phyloP scores from a whole-genome alignment of 2,329 filamentous ascomycete species.

The Aspergillus novoparasiticus region DNA sequence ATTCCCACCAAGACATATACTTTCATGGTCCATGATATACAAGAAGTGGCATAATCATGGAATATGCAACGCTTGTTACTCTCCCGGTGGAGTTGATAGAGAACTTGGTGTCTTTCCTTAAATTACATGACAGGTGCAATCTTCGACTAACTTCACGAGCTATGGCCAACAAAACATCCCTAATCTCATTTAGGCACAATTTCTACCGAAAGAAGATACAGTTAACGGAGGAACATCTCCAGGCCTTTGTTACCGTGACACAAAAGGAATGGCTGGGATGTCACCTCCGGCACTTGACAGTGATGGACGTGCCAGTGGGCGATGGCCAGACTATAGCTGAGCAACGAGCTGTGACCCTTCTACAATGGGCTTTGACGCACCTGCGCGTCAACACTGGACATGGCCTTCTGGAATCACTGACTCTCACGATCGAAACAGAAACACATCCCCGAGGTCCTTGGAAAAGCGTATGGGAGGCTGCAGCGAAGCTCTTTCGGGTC shows the following conservation, averaged over 20 bases:
- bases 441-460: background rate
- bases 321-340: background rate
- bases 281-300: background rate
- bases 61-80: background rate
- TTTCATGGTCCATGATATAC: background rate
- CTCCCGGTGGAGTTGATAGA: background rate
- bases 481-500: background rate
- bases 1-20: background rate
- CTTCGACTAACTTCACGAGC: background rate
- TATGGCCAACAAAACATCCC: background rate
- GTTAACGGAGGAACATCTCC: background rate
- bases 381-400: background rate
- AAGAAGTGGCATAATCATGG: background rate
- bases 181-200: background rate
- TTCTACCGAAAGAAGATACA: background rate
- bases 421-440: background rate
- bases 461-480: background rate
- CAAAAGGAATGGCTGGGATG: background rate
- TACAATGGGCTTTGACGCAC: background rate
- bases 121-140: background rate
- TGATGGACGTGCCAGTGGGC: background rate
- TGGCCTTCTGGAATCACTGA: background rate
- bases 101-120: background rate
- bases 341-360: background rate
- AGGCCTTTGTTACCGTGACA: background rate